Evolutionary conservation across 2,329 filamentous ascomycete genomes (phyloP).

Genomic region (Diaporthe batatas): DNA sequence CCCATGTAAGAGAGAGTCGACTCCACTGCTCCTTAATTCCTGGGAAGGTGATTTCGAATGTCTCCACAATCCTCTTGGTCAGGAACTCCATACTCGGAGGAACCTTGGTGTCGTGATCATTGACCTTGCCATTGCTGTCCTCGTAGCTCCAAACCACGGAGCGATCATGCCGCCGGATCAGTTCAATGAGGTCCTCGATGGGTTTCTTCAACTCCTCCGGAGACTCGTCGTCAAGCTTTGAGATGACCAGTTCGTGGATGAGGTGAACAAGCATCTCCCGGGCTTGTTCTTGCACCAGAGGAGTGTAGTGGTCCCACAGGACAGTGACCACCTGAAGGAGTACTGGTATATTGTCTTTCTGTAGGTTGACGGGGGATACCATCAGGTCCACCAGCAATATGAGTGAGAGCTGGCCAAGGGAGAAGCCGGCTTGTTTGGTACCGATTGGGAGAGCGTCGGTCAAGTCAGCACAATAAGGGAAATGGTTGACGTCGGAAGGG

Average conservation of each 20-base stretch:
- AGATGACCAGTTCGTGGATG: slow-evolving; percentile 94
- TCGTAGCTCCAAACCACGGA: slow-evolving; percentile 95
- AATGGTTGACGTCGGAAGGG: slow-evolving; percentile 77
- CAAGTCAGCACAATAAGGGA: slow-evolving; percentile 93
- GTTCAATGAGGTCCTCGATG: slow-evolving; percentile 90
- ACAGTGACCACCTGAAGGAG: slow-evolving; percentile 92
- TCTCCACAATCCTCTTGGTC: slow-evolving; percentile 83
- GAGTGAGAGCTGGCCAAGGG: slow-evolving; percentile 90
- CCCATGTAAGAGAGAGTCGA: slow-evolving; percentile 91
- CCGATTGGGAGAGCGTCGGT: slow-evolving; percentile 83
- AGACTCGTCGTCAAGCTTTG: slow-evolving; percentile 77
- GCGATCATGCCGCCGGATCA: slow-evolving; percentile 84
- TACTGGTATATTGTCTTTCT: slow-evolving; percentile 83
- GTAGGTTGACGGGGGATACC: slow-evolving; percentile 88
- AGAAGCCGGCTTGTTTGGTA: slow-evolving; percentile 93
- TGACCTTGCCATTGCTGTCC: slow-evolving; percentile 85
- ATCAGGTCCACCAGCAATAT: slow-evolving; percentile 96
- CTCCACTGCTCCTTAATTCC: slow-evolving; percentile 93
- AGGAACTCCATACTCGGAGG: slow-evolving; percentile 89
- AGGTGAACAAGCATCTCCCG: slow-evolving; percentile 98
- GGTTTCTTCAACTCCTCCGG: slow-evolving; percentile 74
- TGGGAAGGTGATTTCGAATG: slow-evolving; percentile 87
- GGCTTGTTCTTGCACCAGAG: slow-evolving; percentile 94
- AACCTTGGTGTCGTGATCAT: slow-evolving; percentile 82
- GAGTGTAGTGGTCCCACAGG: slow-evolving; percentile 97